Conservation (phyloP, 495 filamentous ascomycete genomes). For the Talaromyces liani region DNA sequence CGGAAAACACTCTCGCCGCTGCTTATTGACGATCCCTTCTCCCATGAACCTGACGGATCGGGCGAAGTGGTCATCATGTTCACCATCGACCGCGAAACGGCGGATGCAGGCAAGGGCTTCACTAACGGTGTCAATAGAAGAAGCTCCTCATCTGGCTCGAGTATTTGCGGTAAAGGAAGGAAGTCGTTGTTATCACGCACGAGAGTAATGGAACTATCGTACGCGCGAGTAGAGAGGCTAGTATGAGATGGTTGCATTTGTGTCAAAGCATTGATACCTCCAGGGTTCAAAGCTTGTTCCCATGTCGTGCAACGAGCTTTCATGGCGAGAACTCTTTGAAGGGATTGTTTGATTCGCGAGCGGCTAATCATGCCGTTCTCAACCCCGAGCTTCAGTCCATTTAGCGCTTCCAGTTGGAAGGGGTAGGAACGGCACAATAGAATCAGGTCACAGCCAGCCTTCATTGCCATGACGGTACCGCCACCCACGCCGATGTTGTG, state of each 20-base stretch:
- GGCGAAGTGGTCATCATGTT: slow-evolving; percentile 45
- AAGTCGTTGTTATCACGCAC: slow-evolving; percentile 74
- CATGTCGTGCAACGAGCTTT: slow-evolving; percentile 75
- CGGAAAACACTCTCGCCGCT: slow-evolving; percentile 83
- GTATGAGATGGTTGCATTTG: slow-evolving; percentile 72
- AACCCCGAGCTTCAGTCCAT: slow-evolving; percentile 72
- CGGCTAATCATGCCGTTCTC: slow-evolving; percentile 78
- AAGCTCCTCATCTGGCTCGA: slow-evolving; percentile 77
- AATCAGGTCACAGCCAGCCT: slow-evolving; percentile 82
- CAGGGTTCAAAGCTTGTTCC: slow-evolving; percentile 75
- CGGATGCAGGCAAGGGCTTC: slow-evolving; percentile 78
- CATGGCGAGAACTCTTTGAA: slow-evolving; percentile 63
- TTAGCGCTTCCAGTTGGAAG: slow-evolving; percentile 80
- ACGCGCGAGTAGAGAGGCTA: slow-evolving; percentile 69
- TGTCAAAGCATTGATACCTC: slow-evolving; percentile 63
- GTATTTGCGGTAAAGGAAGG: slow-evolving; percentile 66
- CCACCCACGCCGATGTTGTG: slow-evolving; percentile 90
- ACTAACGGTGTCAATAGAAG: slow-evolving; percentile 77
- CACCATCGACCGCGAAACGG: slow-evolving; percentile 50
- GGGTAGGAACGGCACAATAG: slow-evolving; percentile 78
- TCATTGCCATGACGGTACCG: slow-evolving; percentile 88
- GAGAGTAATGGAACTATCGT: slow-evolving; percentile 79
- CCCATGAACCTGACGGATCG: slow-evolving; percentile 46
- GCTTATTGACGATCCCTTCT: slow-evolving; percentile 61
- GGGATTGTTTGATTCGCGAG: slow-evolving; percentile 64